Evolutionary conservation across 352 stramenopile genomes (phyloP).

Genomic region (Globisporangium carolinianum): DNA sequence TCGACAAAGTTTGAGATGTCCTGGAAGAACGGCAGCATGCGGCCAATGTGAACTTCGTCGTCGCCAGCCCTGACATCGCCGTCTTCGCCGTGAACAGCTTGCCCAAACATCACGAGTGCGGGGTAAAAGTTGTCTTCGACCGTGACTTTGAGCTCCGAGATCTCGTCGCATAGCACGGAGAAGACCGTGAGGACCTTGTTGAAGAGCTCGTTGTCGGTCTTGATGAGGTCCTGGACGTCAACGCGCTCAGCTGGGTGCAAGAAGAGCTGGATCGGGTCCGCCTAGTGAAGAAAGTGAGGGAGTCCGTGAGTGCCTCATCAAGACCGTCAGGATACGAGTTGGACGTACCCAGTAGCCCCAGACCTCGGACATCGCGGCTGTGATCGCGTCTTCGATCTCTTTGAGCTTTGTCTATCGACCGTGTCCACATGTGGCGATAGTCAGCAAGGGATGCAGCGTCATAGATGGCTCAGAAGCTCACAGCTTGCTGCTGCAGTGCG

Average conservation of each 20-base stretch:
- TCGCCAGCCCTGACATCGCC: constrained; percentile 62
- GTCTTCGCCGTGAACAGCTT: constrained; percentile 66
- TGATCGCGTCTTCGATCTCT: constrained; percentile 84
- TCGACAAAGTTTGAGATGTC: constrained; percentile 90
- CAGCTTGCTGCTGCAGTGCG: background rate
- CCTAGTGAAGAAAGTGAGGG: constrained; percentile 18
- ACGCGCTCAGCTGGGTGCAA: constrained; percentile 80
- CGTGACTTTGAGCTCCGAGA: constrained; percentile 85
- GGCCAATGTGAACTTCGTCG: constrained; percentile 78
- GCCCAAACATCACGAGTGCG: constrained; percentile 86
- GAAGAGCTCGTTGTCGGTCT: constrained; percentile 86
- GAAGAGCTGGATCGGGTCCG: constrained; percentile 78
- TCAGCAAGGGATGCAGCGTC: too few relatives aligned
- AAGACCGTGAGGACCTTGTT: constrained; percentile 89
- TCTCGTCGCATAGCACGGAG: constrained; percentile 86
- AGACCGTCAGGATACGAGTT: too few relatives aligned
- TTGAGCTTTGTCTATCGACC: constrained; percentile 67
- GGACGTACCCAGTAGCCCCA: constrained; percentile 81
- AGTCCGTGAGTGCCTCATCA: background rate
- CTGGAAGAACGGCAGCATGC: constrained; percentile 86
- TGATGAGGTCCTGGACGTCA: constrained; percentile 84
- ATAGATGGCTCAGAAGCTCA: too few relatives aligned
- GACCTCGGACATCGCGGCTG: constrained; percentile 83
- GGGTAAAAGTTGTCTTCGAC: constrained; percentile 88
- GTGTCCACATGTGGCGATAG: too few relatives aligned